These are phyloP conservation scores for Didymella lethalis DNA, from an alignment of 2,329 filamentous ascomycete species.

Conservation along the genomic window DNA sequence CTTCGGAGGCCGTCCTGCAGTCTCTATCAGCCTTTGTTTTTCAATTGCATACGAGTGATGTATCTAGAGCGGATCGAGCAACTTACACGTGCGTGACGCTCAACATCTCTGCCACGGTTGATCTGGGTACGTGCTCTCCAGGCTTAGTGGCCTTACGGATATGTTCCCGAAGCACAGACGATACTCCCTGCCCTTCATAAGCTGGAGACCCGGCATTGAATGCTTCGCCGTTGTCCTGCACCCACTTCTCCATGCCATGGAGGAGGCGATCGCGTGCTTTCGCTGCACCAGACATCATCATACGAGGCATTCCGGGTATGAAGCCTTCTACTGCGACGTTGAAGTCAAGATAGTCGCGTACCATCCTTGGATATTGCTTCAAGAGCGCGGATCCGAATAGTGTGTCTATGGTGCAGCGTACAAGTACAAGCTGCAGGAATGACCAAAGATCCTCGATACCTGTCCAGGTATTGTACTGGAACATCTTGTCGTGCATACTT, in stretches of 20 bases:
- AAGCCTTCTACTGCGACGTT: constrained; percentile 31
- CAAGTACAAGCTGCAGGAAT: constrained; percentile 39
- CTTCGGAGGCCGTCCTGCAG: constrained; percentile 27
- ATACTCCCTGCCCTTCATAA: constrained; percentile 34
- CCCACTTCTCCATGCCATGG: constrained; percentile 36
- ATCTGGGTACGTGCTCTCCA: constrained; percentile 20
- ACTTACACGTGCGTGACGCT: constrained; percentile 38
- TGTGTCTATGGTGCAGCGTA: constrained; percentile 34
- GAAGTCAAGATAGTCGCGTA: constrained; percentile 41
- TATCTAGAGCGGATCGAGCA: background rate
- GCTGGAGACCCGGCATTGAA: constrained; percentile 20
- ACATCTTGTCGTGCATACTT: constrained; percentile 43
- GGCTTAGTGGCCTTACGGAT: constrained; percentile 19
- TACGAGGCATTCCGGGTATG: constrained; percentile 28
- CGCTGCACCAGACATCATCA: constrained; percentile 26
- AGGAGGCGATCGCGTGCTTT: constrained; percentile 31
- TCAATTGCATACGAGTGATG: background rate
- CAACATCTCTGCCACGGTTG: constrained; percentile 33
- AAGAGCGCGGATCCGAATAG: constrained; percentile 38
- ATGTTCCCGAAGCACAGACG: constrained; percentile 34
- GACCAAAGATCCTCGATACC: constrained; percentile 44
- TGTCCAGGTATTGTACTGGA: constrained; percentile 40
- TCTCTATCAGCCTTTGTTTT: constrained; percentile 10
- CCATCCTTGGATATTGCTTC: constrained; percentile 35
- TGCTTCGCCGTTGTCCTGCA: background rate